These are phyloP conservation scores for Metarhizium guizhouense DNA, from an alignment of 2,329 filamentous ascomycete genomes.

Conservation along the genomic window DNA sequence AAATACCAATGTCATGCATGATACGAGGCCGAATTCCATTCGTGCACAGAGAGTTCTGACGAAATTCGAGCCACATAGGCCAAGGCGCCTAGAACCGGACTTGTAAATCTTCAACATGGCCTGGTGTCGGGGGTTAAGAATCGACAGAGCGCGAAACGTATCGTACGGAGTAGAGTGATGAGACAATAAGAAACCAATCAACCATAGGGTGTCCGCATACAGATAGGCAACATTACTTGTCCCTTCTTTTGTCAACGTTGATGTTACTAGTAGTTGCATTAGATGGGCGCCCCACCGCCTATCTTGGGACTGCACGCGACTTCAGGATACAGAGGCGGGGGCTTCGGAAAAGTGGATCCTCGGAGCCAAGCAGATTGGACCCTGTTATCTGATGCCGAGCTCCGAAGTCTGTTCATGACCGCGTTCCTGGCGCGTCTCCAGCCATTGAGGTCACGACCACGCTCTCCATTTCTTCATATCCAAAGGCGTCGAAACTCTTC, in stretches of 20 bases:
- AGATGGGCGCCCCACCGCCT: not conserved
- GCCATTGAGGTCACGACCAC: not conserved
- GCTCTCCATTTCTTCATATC: not conserved
- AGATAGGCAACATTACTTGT: no score
- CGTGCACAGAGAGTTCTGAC: not conserved
- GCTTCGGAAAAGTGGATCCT: not conserved
- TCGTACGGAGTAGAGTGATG: no score
- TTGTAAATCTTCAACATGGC: not conserved
- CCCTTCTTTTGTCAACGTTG: no score
- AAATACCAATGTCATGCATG: no score
- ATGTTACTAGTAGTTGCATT: not conserved
- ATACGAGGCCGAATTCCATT: no score
- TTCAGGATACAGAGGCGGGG: not conserved
- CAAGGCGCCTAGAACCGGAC: not conserved
- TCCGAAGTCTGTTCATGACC: not conserved
- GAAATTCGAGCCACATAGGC: not conserved
- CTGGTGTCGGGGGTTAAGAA: no score
- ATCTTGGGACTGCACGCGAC: not conserved
- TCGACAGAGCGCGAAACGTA: no score
- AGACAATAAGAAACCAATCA: no score
- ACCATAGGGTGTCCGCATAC: not conserved
- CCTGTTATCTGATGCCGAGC: not conserved
- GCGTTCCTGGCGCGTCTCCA: conserved; percentile 3
- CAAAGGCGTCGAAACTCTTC: not conserved
- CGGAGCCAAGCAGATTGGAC: conserved; percentile 1